Evolutionary conservation across 257 asterid species (phyloP), one percentile per base, ranked within the genome.

Genomic region (Nicotiana paniculata): DNA sequence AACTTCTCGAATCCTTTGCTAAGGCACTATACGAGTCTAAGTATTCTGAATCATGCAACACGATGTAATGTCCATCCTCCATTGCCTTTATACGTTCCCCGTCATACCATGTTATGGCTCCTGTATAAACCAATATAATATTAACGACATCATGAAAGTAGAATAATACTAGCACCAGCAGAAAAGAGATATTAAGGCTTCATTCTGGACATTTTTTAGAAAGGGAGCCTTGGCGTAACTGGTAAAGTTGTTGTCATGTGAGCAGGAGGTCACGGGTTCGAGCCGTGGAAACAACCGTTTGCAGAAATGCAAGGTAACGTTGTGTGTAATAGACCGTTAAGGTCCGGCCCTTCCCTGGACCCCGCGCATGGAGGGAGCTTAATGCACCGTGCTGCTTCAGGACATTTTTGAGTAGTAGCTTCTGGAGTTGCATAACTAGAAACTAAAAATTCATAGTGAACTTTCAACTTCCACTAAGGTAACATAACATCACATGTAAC

Each of bases 1-100:
- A 74, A 15, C 62, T 32, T 3, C 59, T 70, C 43, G 28, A 74
- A 74, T 48, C 51, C 79, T 74, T 74, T 3, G 61, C 35, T 21
- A 17, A 48, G 62, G 51, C 79, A 24, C 26, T 46, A 15, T 74
- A 74, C 11, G 79, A 87, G 11, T 77, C 48, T 9, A 90, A 85
- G 86, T 86, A 87, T 65, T 90, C 90, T 43, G 92, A 83, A 76
- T 83, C 86, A 51, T 84, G 86, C 86, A 90, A 68, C n/a, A 84
- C 28, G 79, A 89, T 86, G 79, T 82, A 90, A 84, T 88, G 91
- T 55, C 88, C 87, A 65, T 84, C 90, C 69, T 88, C 89, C 16
- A 85, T 78, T 70, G 79, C 77, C 84, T 89, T 90, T 13, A 88
- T 75, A 37, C 82, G 68, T 30, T 90, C 91, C 85, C 86, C 90